Base-by-base conservation (phyloP, 208 protist species). In the Spongospora subterranea region DNA sequence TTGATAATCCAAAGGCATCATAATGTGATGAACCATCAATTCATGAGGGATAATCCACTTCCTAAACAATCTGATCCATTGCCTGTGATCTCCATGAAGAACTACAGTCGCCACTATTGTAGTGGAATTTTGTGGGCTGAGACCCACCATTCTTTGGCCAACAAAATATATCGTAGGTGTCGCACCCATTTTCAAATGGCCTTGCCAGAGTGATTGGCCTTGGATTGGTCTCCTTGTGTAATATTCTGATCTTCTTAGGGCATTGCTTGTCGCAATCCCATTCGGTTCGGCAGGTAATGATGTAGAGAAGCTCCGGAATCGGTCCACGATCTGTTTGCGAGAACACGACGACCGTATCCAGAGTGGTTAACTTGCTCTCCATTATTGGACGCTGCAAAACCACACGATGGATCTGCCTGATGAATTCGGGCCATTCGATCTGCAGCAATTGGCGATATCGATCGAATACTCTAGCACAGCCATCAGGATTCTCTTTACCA, bases 301-400 rank as follows among this genome's bases (percentile, higher is more conserved):
- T 65, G 17, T 65, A 17, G 54, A 29, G 20, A 32, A 29, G 20
- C 17, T 65, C 17, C 54, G 54, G 54, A 32, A 29, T 29, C 54
- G 17, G 17, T 17, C 29, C 54, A 17, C 20, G 54, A 32, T 65
- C 54, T 17, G 54, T 65, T 65, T 29, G 17, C n/a, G n/a, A n/a
- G 54, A 65, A 65, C 54, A 65, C 54, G 54, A 29, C 29, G 54
- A 65, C 29, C 54, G 54, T 65, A 65, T 65, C 54, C 54, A 65
- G 54, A 17, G 54, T 65, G 54, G 54, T 65, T 29, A 65, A 29
- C 54, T 65, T 65, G 54, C 54, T 32, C 17, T 65, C 54, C 54
- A 65, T 17, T 17, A 65, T 65, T 29, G 54, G 54, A 32, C 54
- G 54, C 29, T 65, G 54, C 20, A 65, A 32, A 65, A 65, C 54